Evolutionary conservation across 108 stramenopile species (phyloP).

Genomic region (Nitzschia sp.): DNA sequence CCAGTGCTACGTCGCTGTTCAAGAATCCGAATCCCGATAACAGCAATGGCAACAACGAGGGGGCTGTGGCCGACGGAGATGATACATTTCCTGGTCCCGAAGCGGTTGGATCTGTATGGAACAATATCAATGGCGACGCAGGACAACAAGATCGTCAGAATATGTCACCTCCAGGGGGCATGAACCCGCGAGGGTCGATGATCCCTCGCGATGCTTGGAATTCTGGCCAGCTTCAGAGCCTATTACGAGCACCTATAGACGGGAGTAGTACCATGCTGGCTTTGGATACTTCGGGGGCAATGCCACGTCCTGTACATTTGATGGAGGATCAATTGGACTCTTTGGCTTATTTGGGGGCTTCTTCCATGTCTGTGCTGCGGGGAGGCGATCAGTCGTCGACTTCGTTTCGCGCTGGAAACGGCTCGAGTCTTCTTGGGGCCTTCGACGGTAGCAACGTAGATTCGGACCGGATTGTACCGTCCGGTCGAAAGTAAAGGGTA

Average conservation of each 20-base stretch:
- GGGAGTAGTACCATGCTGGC: constrained; percentile 13
- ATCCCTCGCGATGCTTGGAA: constrained; percentile 12
- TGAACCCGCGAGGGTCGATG: constrained; percentile 5
- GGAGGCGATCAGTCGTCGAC: not conserved
- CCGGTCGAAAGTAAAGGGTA: constrained; percentile 13
- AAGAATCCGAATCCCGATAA: not conserved
- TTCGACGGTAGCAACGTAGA: no score
- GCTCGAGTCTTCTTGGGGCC: no score
- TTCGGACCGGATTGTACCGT: constrained; percentile 6
- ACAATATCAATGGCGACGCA: not conserved
- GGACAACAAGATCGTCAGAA: not conserved
- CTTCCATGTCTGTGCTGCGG: not conserved
- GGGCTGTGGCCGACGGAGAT: not conserved
- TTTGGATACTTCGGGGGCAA: not conserved
- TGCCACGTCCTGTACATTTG: not conserved
- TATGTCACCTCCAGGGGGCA: not conserved
- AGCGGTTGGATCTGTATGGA: not conserved
- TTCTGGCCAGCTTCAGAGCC: constrained; percentile 2
- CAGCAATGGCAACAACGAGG: not conserved
- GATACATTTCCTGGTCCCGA: not conserved
- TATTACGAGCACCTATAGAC: constrained; percentile 12
- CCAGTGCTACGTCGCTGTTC: constrained; percentile 18
- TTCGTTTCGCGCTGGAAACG: not conserved
- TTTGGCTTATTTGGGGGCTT: constrained; percentile 1
- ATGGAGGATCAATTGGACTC: constrained; percentile 11